These are phyloP conservation scores for Neoboletus magnificus DNA, from an alignment of 768 basidiomycete genomes.

Conservation along the genomic window DNA sequence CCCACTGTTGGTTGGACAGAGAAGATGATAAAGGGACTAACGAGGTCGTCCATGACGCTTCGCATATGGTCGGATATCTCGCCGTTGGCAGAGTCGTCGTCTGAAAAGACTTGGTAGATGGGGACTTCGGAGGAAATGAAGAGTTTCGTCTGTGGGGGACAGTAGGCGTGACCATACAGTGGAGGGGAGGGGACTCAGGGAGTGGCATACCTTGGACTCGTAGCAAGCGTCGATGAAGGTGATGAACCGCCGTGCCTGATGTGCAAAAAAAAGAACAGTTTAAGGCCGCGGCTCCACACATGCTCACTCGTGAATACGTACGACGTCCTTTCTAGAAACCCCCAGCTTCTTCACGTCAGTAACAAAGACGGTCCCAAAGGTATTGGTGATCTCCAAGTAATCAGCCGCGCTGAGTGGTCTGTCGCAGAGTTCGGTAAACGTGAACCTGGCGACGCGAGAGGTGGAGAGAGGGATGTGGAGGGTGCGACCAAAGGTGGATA, in stretches of 20 bases:
- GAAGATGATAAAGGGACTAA: conserved; percentile 30
- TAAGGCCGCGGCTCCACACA: background rate
- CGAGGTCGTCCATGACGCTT: conserved; percentile 93
- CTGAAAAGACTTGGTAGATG: conserved; percentile 86
- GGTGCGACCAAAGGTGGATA: conserved; percentile 90
- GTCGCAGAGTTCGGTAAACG: conserved; percentile 83
- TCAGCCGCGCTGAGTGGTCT: conserved; percentile 91
- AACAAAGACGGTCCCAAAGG: conserved; percentile 85
- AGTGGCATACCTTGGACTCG: conserved; percentile 67
- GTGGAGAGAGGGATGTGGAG: conserved; percentile 79
- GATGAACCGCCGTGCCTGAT: conserved; percentile 88
- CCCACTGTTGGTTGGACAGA: no score
- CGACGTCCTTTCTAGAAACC: conserved; percentile 81
- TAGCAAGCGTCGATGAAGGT: conserved; percentile 98
- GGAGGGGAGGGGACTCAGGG: background rate
- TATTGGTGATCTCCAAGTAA: conserved; percentile 89
- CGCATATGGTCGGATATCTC: conserved; percentile 82
- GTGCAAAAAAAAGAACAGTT: background rate
- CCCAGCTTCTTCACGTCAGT: conserved; percentile 87
- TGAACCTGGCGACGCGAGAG: conserved; percentile 77
- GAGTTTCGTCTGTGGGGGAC: conserved; percentile 72
- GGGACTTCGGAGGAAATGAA: conserved; percentile 93
- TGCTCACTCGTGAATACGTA: conserved; percentile 26
- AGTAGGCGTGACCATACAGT: conserved; percentile 36
- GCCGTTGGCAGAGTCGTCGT: conserved; percentile 50